These are phyloP conservation scores for Zygosaccharomyces pseudorouxii DNA, from an alignment of 805 yeast species.

Conservation along the genomic window DNA sequence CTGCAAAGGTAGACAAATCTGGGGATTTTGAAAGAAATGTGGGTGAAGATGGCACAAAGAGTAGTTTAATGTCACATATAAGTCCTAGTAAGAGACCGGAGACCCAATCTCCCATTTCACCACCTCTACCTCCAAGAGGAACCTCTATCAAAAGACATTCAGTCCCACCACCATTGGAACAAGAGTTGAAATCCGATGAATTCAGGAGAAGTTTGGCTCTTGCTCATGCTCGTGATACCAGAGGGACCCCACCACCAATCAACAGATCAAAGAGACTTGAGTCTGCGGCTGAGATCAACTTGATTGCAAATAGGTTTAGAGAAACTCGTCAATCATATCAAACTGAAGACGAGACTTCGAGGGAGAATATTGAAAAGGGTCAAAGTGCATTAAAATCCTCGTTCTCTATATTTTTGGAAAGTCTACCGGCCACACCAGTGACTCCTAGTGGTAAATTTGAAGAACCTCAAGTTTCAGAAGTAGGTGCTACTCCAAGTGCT, in stretches of 20 bases:
- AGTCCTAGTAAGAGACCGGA: conserved; percentile 5
- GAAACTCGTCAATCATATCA: conserved; percentile 51
- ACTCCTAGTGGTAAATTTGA: conserved; percentile 15
- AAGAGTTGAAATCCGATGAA: conserved; percentile 28
- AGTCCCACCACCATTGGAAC: conserved; percentile 33
- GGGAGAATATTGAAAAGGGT: conserved; percentile 48
- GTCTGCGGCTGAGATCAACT: conserved; percentile 45
- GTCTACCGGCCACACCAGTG: conserved; percentile 13
- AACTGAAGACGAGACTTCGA: conserved; percentile 46
- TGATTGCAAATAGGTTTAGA: conserved; percentile 55
- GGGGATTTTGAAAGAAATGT: neutral
- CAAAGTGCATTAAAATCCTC: conserved; percentile 40
- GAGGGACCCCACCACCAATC: conserved; percentile 18
- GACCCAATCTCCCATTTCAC: conserved; percentile 18
- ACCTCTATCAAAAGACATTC: conserved; percentile 17
- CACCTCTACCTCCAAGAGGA: conserved; percentile 36
- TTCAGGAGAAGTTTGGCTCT: conserved; percentile 25
- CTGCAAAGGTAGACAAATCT: neutral
- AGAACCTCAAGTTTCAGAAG: conserved; percentile 9
- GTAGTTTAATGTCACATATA: neutral
- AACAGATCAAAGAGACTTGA: conserved; percentile 20
- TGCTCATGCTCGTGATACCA: conserved; percentile 25
- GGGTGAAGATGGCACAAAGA: neutral
- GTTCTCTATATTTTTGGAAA: conserved; percentile 21
- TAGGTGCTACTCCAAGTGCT: conserved; percentile 12